These are phyloP conservation scores for Ogataea haglerorum DNA, from an alignment of 805 yeast genomes.

Conservation along the genomic window DNA sequence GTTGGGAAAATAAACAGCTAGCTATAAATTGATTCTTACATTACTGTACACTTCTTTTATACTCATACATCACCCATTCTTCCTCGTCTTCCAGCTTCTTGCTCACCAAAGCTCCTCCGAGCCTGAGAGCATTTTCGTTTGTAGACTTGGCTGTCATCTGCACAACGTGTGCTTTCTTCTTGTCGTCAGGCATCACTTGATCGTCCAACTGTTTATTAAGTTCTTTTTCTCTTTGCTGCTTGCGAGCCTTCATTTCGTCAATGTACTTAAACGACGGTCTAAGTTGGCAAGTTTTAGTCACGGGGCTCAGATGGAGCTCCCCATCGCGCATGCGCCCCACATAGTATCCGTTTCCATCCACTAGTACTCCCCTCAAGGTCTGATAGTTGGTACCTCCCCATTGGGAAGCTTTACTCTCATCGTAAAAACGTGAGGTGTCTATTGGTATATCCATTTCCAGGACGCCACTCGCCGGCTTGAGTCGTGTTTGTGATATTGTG, in stretches of 20 bases:
- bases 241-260: slow-evolving; percentile 45
- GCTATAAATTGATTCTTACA: slow-evolving; percentile 17
- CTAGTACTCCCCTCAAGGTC: slow-evolving; percentile 67
- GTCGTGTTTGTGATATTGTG: slow-evolving; percentile 38
- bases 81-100: slow-evolving; percentile 65
- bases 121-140: slow-evolving; percentile 54
- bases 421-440: slow-evolving; percentile 65
- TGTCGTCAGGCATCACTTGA: slow-evolving; percentile 29
- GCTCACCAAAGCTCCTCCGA: slow-evolving; percentile 69
- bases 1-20: slow-evolving; percentile 37
- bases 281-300: slow-evolving; percentile 68
- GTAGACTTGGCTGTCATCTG: slow-evolving; percentile 72
- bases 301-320: slow-evolving; percentile 60
- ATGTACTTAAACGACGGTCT: slow-evolving; percentile 80
- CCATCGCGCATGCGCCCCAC: slow-evolving; percentile 39
- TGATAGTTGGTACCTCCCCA: slow-evolving; percentile 66
- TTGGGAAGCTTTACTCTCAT: slow-evolving; percentile 54
- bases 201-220: slow-evolving; percentile 40
- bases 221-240: slow-evolving; percentile 40
- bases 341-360: slow-evolving; percentile 49
- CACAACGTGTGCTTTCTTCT: slow-evolving; percentile 54
- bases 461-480: slow-evolving; percentile 60
- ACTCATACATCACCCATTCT: slow-evolving; percentile 38
- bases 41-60: slow-evolving; percentile 38
- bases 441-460: slow-evolving; percentile 78